Evolutionary conservation across 345 rosid species (phyloP).

Genomic region (Noccaea caerulescens): DNA sequence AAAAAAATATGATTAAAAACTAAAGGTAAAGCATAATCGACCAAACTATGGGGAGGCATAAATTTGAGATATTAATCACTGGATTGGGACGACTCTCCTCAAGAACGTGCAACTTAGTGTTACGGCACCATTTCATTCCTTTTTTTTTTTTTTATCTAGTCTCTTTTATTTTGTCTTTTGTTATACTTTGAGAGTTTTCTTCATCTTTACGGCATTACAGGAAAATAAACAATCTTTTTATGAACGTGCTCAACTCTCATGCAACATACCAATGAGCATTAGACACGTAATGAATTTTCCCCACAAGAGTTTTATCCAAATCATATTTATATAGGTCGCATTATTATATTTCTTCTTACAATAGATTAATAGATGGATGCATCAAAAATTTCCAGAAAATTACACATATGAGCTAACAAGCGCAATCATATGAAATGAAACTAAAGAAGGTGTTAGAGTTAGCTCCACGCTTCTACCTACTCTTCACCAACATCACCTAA

Average conservation of each 20-base stretch:
- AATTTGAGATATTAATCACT: conserved; percentile 35
- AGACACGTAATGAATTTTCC: conserved; percentile 7
- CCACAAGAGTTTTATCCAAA: not conserved
- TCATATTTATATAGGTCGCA: conserved; percentile 13
- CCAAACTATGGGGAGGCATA: conserved; percentile 38
- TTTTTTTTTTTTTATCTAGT: not conserved
- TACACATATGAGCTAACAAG: conserved; percentile 13
- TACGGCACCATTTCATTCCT: conserved; percentile 41
- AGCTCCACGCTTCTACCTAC: conserved; percentile 39
- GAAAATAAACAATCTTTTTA: conserved; percentile 7
- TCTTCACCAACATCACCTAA: conserved; percentile 32
- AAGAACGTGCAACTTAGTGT: conserved; percentile 48
- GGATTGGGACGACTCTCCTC: conserved; percentile 41
- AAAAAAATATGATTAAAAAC: not conserved
- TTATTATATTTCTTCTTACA: conserved; percentile 15
- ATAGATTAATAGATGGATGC: conserved; percentile 1
- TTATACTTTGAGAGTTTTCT: conserved; percentile 19
- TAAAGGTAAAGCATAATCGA: conserved; percentile 12
- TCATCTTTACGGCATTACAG: conserved; percentile 29
- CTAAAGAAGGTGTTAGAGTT: conserved; percentile 28
- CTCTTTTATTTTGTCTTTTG: conserved; percentile 23
- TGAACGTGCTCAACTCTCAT: conserved; percentile 42
- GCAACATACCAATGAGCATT: conserved; percentile 17
- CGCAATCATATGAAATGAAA: conserved; percentile 29
- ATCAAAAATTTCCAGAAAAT: not conserved